phyloP scores from a whole-genome alignment of 2,329 filamentous ascomycete genomes.

The Ophiostoma triangulosporum region DNA sequence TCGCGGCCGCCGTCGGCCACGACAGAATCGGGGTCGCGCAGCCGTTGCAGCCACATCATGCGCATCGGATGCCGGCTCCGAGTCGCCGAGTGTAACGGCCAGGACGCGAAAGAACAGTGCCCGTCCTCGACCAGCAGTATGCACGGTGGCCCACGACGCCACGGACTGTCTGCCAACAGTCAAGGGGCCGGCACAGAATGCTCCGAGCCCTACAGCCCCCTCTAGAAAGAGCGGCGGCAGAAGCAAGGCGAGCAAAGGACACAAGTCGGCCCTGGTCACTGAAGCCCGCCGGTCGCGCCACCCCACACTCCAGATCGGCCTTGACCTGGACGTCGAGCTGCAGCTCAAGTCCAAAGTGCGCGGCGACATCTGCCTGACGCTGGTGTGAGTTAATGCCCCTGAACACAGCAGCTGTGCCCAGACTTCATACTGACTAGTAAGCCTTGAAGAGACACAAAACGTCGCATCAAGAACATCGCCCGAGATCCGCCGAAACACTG shows the following conservation, averaged over 20 bases:
- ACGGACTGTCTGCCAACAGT: background rate
- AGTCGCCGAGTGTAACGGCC: background rate
- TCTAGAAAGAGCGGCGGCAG: background rate
- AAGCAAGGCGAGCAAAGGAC: background rate
- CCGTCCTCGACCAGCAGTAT: background rate
- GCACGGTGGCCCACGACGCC: background rate
- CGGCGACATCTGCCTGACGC: conserved; percentile 56
- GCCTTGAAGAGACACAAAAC: conserved; percentile 12
- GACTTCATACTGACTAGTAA: background rate
- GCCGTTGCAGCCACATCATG: background rate
- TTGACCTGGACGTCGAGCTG: conserved; percentile 63
- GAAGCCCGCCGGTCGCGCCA: conserved; percentile 2
- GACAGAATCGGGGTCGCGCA: background rate
- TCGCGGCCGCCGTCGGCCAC: background rate
- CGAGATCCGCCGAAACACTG: conserved; percentile 7
- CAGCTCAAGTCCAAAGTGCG: conserved; percentile 69
- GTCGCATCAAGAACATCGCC: conserved; percentile 8
- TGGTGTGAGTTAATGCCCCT: conserved; percentile 42
- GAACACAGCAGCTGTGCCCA: background rate
- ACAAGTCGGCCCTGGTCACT: background rate
- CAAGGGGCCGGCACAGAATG: too few relatives aligned
- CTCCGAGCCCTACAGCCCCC: too few relatives aligned
- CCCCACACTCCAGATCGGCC: conserved; percentile 19
- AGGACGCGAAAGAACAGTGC: background rate
- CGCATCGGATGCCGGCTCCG: conserved; percentile 1